phyloP scores from a whole-genome alignment of 805 yeast genomes.

The Candida lessepsii region DNA sequence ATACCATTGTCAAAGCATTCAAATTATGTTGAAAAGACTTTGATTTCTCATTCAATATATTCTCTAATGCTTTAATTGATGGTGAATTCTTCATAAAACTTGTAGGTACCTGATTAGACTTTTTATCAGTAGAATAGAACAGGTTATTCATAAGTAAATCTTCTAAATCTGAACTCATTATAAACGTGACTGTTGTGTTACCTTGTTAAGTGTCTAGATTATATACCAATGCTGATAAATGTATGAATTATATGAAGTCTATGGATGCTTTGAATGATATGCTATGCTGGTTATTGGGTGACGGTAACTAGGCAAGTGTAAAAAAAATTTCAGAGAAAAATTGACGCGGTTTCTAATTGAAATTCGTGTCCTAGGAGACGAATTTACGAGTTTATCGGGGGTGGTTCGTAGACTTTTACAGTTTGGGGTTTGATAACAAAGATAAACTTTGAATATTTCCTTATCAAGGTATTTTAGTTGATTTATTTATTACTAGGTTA shows the following conservation, averaged over 20 bases:
- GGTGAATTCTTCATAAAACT: constrained; percentile 39
- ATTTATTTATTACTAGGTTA: no score
- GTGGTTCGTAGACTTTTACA: no score
- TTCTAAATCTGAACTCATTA: constrained; percentile 18
- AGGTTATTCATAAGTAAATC: constrained; percentile 31
- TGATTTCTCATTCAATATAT: constrained; percentile 26
- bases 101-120: constrained; percentile 25
- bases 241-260: no score
- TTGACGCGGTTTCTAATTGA: constrained; percentile 4
- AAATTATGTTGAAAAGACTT: constrained; percentile 15
- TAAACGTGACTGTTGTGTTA: no score
- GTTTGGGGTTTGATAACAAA: no score
- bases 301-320: neutral
- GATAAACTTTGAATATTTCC: no score
- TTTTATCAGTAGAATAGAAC: constrained; percentile 27
- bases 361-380: constrained; percentile 4
- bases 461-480: no score
- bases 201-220: no score
- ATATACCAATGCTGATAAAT: no score
- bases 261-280: no score
- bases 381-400: constrained; percentile 3
- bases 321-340: neutral
- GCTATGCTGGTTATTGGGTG: no score
- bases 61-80: constrained; percentile 41
- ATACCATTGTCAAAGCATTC: constrained; percentile 5